phyloP scores from a whole-genome alignment of 2,329 filamentous ascomycete genomes.

The Ascochyta koolunga region DNA sequence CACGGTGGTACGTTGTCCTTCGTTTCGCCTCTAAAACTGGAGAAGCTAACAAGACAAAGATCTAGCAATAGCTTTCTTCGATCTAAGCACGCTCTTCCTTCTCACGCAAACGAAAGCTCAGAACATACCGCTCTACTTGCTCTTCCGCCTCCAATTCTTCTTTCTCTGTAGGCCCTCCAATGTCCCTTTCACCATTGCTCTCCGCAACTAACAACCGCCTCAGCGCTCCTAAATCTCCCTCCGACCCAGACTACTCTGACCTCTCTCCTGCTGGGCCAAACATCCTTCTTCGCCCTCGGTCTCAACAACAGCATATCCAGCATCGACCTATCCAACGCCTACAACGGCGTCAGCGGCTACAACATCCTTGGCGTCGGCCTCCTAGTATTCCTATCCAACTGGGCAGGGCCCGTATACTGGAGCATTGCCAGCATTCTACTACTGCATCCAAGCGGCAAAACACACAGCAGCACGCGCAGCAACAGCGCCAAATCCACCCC shows the following conservation, averaged over 20 bases:
- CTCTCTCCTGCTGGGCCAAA: conserved; percentile 77
- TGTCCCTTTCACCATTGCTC: conserved; percentile 45
- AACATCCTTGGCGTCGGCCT: conserved; percentile 80
- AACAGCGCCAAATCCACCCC: conserved; percentile 19
- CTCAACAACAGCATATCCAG: conserved; percentile 94
- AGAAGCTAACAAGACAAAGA: conserved; percentile 41
- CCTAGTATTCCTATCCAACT: conserved; percentile 87
- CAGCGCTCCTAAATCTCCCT: conserved; percentile 54
- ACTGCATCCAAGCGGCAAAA: background rate
- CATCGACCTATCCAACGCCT: conserved; percentile 92
- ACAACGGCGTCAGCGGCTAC: conserved; percentile 87
- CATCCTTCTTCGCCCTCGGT: conserved; percentile 87
- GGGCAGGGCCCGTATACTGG: conserved; percentile 92
- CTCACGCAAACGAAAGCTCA: conserved; percentile 85
- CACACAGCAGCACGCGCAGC: no score
- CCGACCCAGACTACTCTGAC: conserved; percentile 67
- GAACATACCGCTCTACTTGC: conserved; percentile 83
- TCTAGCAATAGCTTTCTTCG: conserved; percentile 58
- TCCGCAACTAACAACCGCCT: conserved; percentile 22
- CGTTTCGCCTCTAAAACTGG: no score
- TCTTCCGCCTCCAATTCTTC: conserved; percentile 70
- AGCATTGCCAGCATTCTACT: conserved; percentile 68
- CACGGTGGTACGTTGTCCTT: conserved; percentile 33
- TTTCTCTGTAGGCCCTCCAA: conserved; percentile 49
- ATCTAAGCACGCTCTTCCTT: conserved; percentile 77